Percentiles rank a stretch among this genome's conserved stretches.
Conservation (phyloP, 169 alveolate species). For the Theileria annulata region DNA sequence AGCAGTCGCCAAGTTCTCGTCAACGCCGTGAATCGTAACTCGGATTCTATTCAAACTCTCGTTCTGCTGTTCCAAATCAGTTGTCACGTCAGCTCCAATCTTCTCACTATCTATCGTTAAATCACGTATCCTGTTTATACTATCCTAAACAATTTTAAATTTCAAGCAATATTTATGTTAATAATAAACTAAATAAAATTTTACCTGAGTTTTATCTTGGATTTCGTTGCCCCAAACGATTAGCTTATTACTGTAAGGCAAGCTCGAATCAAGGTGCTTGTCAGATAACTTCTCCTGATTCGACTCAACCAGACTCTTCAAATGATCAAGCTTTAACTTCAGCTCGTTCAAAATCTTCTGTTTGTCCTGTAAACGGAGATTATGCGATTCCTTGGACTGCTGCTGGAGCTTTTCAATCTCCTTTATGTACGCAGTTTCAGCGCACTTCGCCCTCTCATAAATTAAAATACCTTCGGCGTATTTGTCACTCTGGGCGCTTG, state of each 20-base stretch:
- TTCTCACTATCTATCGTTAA: slow-evolving; percentile 91
- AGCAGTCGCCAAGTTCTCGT: slow-evolving; percentile 52
- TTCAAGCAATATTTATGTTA: background rate
- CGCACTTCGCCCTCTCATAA: slow-evolving; percentile 57
- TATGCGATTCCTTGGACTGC: slow-evolving; percentile 50
- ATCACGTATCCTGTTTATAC: slow-evolving; percentile 64
- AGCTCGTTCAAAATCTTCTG: slow-evolving; percentile 42
- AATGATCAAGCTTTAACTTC: slow-evolving; percentile 40
- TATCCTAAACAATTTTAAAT: slow-evolving; percentile 23
- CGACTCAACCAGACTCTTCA: slow-evolving; percentile 43
- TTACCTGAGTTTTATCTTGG: slow-evolving; percentile 68
- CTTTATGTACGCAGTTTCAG: slow-evolving; percentile 34
- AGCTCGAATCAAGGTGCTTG: slow-evolving; percentile 6
- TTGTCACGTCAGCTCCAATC: slow-evolving; percentile 91
- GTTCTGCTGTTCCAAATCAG: slow-evolving; percentile 86
- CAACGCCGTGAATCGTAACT: slow-evolving; percentile 47
- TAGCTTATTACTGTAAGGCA: slow-evolving; percentile 46
- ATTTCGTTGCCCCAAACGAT: slow-evolving; percentile 69
- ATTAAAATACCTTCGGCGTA: slow-evolving; percentile 59
- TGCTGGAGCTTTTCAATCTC: slow-evolving; percentile 54
- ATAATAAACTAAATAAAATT: background rate
- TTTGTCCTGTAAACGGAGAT: slow-evolving; percentile 44
- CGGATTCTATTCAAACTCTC: slow-evolving; percentile 51
- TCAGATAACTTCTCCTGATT: slow-evolving; percentile 37
- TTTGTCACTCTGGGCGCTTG: slow-evolving; percentile 42